Evolutionary conservation across 2,329 filamentous ascomycete species (phyloP).

Genomic region (Trichoderma sp.): DNA sequence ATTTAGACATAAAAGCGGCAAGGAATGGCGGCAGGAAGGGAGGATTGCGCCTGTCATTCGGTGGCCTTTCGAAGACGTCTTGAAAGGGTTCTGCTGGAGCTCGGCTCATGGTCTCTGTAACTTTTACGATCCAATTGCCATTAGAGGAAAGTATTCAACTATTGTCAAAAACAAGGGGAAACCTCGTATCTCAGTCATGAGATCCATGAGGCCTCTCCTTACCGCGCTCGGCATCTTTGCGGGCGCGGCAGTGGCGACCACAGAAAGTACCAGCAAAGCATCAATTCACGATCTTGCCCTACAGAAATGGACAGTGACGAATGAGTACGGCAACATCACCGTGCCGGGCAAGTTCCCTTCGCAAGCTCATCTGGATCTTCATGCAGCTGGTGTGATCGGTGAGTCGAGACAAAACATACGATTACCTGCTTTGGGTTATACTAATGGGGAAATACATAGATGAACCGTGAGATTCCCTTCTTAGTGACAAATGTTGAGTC

Average conservation of each 20-base stretch:
- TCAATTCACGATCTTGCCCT: slow-evolving; percentile 6
- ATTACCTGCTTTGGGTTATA: neutral
- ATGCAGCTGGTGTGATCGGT: slow-evolving; percentile 50
- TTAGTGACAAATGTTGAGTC: neutral
- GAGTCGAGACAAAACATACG: neutral
- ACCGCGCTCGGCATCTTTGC: slow-evolving; percentile 9
- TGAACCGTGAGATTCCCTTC: slow-evolving; percentile 34
- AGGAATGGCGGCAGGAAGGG: neutral
- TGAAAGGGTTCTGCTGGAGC: neutral
- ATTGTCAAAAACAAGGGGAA: neutral
- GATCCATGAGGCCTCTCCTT: neutral
- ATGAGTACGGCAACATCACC: slow-evolving; percentile 23
- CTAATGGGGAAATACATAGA: neutral
- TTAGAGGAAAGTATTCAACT: neutral
- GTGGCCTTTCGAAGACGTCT: neutral
- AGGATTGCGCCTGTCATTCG: neutral
- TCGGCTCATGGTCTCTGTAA: neutral
- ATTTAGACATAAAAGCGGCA: slow-evolving; percentile 5
- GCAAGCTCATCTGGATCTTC: slow-evolving; percentile 59
- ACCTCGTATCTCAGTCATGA: neutral
- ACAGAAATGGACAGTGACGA: slow-evolving; percentile 17
- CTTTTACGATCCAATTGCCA: neutral
- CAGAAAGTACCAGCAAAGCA: neutral
- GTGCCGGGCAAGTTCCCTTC: slow-evolving; percentile 56
- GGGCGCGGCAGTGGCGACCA: neutral